Evolutionary conservation across 2,329 filamentous ascomycete species (phyloP), one percentile per base, ranked within the genome.

Genomic region (Neodidymelliopsis sp.): DNA sequence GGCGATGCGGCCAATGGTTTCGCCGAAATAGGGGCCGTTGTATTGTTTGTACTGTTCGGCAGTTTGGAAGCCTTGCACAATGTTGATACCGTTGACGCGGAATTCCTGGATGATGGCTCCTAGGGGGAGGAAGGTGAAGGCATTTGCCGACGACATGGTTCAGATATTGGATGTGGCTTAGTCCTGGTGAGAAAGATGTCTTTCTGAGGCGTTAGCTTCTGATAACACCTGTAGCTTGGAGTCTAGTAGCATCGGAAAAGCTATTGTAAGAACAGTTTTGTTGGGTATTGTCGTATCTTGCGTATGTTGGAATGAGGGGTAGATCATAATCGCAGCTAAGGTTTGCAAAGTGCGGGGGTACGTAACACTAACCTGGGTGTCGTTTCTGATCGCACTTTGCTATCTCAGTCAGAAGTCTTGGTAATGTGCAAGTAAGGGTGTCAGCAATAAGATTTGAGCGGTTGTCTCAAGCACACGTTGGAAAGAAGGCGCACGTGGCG

Each of bases 11-110:
- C 94, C 94, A 70, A 97, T 96, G 33, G 91, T 97, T 72, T 93
- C 92, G 57, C 94, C 93, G 69, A 96, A 97, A 78, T 86, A 92
- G 2, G 90, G 86, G 9, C 74, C 77, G 76, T 94, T 93, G 79
- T 92, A 57, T 60, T 84, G 76, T 57, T 82, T 82, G 77, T 97
- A 97, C 53, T 87, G 83, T 33, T 88, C 84, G 42, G 88, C 83
- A 11, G 81, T 85, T 13, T 89, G 84, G 76, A 97, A 97, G 42
- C 87, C 86, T 61, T 94, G 89, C 16, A 97, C 92, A 59, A 99
- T 94, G 77, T 97, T 94, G 69, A 84, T 78, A 56, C 85, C 88
- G 51, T 82, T 88, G 60, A 97, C 83, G 36, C 80, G 82, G 77
- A 97, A 87, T 66, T 89, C 84, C 71, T 97, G 86, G 69, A 94